phyloP scores from a whole-genome alignment of 306 rosid genomes.

The Cyclanthera cordifolia region DNA sequence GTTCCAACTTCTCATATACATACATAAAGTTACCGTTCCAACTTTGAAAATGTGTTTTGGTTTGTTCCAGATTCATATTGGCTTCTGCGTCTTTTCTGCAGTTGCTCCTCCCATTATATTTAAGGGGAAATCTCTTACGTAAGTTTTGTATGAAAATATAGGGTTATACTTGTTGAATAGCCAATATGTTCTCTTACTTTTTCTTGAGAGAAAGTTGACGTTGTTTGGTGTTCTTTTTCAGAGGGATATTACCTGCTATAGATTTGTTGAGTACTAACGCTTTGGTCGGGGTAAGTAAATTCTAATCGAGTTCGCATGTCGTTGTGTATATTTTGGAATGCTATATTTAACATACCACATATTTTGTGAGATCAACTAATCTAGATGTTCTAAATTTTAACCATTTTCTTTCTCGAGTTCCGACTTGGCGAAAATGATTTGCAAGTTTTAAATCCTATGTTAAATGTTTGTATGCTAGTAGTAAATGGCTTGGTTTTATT shows the following conservation, averaged over 20 bases:
- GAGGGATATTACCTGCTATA: slow-evolving; percentile 78
- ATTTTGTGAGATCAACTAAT: not conserved
- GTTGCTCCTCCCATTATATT: slow-evolving; percentile 84
- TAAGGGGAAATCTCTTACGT: slow-evolving; percentile 80
- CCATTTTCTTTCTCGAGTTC: not conserved
- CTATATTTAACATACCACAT: not conserved
- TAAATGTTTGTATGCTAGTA: not conserved
- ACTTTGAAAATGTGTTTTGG: slow-evolving; percentile 7
- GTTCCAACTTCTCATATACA: slow-evolving; percentile 5
- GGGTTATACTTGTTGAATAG: not conserved
- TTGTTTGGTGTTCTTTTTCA: slow-evolving; percentile 31
- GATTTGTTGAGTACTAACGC: slow-evolving; percentile 35
- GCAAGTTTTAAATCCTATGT: not conserved
- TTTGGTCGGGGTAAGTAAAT: slow-evolving; percentile 49
- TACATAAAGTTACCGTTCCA: too few species aligned
- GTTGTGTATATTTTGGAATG: not conserved
- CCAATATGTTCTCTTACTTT: not conserved
- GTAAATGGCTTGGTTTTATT: not conserved
- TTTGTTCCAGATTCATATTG: slow-evolving; percentile 64
- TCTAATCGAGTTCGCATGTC: not conserved
- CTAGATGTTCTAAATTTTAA: not conserved
- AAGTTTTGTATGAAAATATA: slow-evolving; percentile 25
- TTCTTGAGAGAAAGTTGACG: slow-evolving; percentile 19
- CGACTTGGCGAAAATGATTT: not conserved
- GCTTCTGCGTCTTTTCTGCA: slow-evolving; percentile 62